phyloP scores from a whole-genome alignment of 2,329 filamentous ascomycete genomes.

The Furcasterigmium sp. region DNA sequence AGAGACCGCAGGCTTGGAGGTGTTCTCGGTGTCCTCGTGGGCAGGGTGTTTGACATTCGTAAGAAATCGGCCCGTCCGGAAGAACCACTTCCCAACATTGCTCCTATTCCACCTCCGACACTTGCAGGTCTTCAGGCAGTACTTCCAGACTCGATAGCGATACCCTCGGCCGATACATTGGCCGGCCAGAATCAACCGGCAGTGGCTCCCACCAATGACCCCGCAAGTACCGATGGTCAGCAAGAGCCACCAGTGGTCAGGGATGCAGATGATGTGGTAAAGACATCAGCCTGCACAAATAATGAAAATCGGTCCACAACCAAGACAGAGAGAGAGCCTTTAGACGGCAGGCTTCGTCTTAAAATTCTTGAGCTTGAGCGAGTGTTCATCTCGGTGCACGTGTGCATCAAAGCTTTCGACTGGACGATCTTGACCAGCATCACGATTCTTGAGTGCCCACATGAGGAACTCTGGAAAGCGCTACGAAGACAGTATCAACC shows the following conservation, averaged over 20 bases:
- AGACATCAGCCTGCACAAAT: too few relatives aligned
- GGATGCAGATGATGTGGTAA: too few relatives aligned
- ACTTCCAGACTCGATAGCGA: conserved; percentile 2
- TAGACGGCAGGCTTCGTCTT: conserved; percentile 58
- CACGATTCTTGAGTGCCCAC: conserved; percentile 68
- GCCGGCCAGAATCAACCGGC: not conserved
- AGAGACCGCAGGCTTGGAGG: conserved; percentile 62
- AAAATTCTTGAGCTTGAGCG: conserved; percentile 71
- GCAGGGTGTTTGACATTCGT: conserved; percentile 58
- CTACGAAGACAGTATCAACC: conserved; percentile 59
- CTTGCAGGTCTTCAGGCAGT: conserved; percentile 5
- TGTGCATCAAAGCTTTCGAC: conserved; percentile 67
- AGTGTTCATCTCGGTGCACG: conserved; percentile 64
- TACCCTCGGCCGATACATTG: not conserved
- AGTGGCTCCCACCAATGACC: not conserved
- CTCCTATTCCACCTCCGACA: too few relatives aligned
- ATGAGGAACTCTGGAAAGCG: conserved; percentile 71
- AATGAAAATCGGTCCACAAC: not conserved
- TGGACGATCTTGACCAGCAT: conserved; percentile 68
- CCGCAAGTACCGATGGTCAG: too few relatives aligned
- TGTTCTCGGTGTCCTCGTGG: conserved; percentile 62
- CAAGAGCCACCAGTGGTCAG: too few relatives aligned
- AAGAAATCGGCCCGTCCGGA: conserved; percentile 1
- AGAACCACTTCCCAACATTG: too few relatives aligned
- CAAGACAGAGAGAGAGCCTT: conserved; percentile 23